Percentiles rank a stretch among this genome's conserved stretches.
Evolutionary conservation across 768 basidiomycete genomes (phyloP).

Genomic region (Mycena vitilis): DNA sequence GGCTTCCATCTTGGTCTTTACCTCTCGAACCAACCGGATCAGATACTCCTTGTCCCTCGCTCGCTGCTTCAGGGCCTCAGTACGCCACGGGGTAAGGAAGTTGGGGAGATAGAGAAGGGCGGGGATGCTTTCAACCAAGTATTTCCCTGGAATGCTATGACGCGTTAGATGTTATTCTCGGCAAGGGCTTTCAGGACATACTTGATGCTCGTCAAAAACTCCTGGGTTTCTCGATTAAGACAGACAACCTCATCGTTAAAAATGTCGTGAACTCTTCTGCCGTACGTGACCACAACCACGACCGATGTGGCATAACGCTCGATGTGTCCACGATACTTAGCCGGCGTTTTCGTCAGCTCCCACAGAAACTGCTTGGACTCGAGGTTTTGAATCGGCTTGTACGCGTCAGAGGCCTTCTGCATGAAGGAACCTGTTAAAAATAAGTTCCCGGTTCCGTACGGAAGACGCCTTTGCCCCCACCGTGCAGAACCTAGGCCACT

Average conservation of each 20-base stretch:
- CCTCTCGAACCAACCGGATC: conserved; percentile 54
- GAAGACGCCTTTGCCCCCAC: neutral
- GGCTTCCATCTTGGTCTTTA: conserved; percentile 52
- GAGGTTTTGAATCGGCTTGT: conserved; percentile 58
- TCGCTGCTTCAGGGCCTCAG: conserved; percentile 39
- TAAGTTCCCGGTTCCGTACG: neutral
- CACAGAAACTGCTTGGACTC: conserved; percentile 58
- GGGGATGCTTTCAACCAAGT: conserved; percentile 60
- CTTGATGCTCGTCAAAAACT: conserved; percentile 48
- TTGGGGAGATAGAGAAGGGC: conserved; percentile 59
- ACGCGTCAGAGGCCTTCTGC: conserved; percentile 52
- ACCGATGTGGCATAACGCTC: conserved; percentile 57
- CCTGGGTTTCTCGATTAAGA: conserved; percentile 31
- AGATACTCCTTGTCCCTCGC: conserved; percentile 53
- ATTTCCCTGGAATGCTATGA: conserved; percentile 60
- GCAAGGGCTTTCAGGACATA: conserved; percentile 26
- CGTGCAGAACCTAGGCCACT: conserved; percentile 52
- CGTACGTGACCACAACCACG: conserved; percentile 57
- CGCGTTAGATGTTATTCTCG: neutral
- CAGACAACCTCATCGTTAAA: conserved; percentile 59
- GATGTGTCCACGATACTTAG: conserved; percentile 47
- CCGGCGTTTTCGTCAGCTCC: conserved; percentile 53
- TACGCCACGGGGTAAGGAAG: conserved; percentile 33
- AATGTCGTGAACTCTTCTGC: conserved; percentile 53
- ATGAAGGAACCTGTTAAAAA: conserved; percentile 29